Percentiles rank a stretch among this genome's conserved stretches.
phyloP scores from a whole-genome alignment of 441 rosid species.

The Populus hybrid region DNA sequence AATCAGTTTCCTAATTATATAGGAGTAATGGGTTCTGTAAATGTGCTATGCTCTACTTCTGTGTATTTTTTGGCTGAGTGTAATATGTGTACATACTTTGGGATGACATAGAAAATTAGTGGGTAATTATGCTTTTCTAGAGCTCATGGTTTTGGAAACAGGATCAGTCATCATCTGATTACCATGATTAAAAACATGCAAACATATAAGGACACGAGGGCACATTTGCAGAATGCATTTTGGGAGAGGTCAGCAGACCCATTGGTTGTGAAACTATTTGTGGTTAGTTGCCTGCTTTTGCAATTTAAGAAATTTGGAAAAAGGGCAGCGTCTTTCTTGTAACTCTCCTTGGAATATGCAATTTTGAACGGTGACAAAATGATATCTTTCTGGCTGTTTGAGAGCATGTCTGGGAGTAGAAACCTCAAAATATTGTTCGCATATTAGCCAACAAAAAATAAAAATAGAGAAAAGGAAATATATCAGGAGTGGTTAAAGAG shows the following conservation, averaged over 20 bases:
- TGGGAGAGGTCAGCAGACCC: not conserved
- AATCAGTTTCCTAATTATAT: not conserved
- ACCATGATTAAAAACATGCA: not conserved
- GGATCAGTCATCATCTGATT: not conserved
- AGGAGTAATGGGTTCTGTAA: not conserved
- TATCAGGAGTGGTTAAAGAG: not conserved
- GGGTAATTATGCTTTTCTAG: not conserved
- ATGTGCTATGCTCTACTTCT: not conserved
- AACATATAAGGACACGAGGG: not conserved
- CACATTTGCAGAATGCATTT: not conserved
- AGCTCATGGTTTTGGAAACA: slow-evolving; percentile 1
- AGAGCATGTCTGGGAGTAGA: not conserved
- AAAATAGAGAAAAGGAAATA: not conserved
- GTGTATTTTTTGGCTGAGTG: not conserved
- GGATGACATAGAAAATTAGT: not conserved
- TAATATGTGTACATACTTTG: not conserved
- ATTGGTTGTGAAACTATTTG: not conserved
- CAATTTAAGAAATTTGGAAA: not conserved
- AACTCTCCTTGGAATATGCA: not conserved
- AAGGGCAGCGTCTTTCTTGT: not conserved
- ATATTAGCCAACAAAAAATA: not conserved
- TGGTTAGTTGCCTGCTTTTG: not conserved
- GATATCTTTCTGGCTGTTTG: not conserved
- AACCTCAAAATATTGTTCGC: not conserved
- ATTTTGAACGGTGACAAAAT: not conserved